A percentile compares a stretch with the other conserved stretches of the same genome.
Conservation (phyloP, 2,329 filamentous ascomycete species). For the Colletotrichum noveboracense region DNA sequence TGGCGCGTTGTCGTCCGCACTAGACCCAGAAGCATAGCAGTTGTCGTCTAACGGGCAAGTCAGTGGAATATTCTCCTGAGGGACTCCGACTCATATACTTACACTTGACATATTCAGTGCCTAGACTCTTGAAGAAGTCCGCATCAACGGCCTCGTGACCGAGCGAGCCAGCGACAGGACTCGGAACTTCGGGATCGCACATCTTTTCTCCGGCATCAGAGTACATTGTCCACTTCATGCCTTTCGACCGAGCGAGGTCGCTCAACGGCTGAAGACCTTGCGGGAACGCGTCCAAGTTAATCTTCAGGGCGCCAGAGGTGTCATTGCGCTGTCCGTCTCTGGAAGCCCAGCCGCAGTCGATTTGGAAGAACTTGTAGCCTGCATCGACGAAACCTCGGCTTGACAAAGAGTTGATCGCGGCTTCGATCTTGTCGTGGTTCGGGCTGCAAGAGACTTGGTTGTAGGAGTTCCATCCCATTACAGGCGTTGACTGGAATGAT, state of each 20-base stretch:
- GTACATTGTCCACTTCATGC: background rate
- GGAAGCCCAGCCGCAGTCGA: background rate
- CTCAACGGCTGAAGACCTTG: background rate
- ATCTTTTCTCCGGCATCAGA: background rate
- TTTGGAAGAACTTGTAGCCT: background rate
- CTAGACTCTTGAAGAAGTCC: background rate
- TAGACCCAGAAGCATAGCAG: background rate
- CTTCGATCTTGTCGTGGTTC: background rate
- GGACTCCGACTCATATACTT: background rate
- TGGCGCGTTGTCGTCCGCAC: background rate
- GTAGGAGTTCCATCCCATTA: background rate
- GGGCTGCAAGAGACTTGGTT: background rate
- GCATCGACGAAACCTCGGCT: background rate
- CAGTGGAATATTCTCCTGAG: background rate
- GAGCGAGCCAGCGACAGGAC: background rate
- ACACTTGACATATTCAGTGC: constrained; percentile 1
- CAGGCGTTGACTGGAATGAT: background rate
- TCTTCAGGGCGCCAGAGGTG: background rate
- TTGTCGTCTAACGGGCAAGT: background rate
- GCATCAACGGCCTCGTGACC: background rate
- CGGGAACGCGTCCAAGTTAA: background rate
- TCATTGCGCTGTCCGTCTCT: background rate
- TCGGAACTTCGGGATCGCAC: background rate
- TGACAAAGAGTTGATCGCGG: background rate
- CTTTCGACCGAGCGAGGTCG: background rate